These are phyloP conservation scores for Beauveria caledonica DNA, from an alignment of 2,329 filamentous ascomycete species.

Conservation along the genomic window DNA sequence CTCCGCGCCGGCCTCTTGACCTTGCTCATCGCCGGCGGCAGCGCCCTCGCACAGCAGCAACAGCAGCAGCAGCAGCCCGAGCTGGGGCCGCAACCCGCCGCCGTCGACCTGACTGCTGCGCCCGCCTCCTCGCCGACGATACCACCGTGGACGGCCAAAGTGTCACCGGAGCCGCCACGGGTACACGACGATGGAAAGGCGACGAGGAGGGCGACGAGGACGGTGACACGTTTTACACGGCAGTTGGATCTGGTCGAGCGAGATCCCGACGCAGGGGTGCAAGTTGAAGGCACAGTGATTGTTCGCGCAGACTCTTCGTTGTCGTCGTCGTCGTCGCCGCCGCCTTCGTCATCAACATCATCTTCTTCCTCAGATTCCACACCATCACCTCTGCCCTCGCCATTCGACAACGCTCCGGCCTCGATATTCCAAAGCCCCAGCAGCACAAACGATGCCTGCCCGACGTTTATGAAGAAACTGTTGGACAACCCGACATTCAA, in stretches of 20 bases:
- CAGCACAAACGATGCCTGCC: slow-evolving; percentile 43
- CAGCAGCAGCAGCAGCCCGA: not conserved
- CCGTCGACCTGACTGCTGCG: not conserved
- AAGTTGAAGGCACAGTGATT: not conserved
- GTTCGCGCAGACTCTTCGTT: not conserved
- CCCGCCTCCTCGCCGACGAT: slow-evolving; percentile 4
- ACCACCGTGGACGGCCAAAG: slow-evolving; percentile 1
- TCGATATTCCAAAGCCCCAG: slow-evolving; percentile 50
- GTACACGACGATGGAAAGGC: not conserved
- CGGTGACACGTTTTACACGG: slow-evolving; percentile 4
- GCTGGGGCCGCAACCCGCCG: not conserved
- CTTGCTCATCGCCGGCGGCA: not conserved
- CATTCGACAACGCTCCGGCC: slow-evolving; percentile 59
- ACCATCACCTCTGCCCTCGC: slow-evolving; percentile 44
- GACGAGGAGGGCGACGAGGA: not conserved
- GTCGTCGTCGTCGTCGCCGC: not conserved
- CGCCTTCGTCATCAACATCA: not conserved
- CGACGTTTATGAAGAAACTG: slow-evolving; percentile 59
- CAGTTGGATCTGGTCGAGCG: slow-evolving; percentile 4
- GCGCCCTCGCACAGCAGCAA: not conserved
- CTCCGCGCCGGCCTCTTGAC: not conserved
- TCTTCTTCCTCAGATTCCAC: slow-evolving; percentile 14
- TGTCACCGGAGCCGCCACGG: not conserved
- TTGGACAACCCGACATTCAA: slow-evolving; percentile 59
- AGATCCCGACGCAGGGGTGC: not conserved